These are phyloP conservation scores for Aschersonia sp. DNA, from an alignment of 2,329 filamentous ascomycete genomes.

Conservation along the genomic window DNA sequence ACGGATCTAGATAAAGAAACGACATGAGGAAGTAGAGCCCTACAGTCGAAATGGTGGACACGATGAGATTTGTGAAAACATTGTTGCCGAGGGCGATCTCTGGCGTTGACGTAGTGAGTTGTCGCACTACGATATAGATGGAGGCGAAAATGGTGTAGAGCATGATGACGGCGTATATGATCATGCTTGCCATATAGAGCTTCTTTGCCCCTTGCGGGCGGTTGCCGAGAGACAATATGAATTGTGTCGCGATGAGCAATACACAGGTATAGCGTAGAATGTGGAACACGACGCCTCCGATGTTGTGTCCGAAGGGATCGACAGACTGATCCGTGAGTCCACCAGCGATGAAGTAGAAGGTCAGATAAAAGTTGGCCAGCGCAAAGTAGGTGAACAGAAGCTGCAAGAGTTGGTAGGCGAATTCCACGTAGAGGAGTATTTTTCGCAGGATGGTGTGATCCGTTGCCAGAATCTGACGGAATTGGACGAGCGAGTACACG, in stretches of 20 bases:
- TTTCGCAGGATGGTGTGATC: constrained; percentile 87
- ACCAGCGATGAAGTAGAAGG: constrained; percentile 95
- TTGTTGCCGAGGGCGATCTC: constrained; percentile 59
- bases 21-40: constrained; percentile 95
- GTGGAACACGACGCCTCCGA: constrained; percentile 74
- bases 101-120: constrained; percentile 43
- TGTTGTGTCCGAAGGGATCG: constrained; percentile 83
- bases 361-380: constrained; percentile 96
- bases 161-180: constrained; percentile 92
- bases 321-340: constrained; percentile 65
- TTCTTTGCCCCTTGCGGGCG: constrained; percentile 88
- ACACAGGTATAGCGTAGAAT: constrained; percentile 75
- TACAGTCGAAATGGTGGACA: constrained; percentile 76
- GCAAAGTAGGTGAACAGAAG: constrained; percentile 96
- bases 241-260: constrained; percentile 83
- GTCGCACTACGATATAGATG: constrained; percentile 77
- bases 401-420: constrained; percentile 86
- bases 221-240: constrained; percentile 93
- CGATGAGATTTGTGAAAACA: constrained; percentile 87
- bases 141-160: constrained; percentile 82
- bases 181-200: constrained; percentile 76
- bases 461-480: constrained; percentile 81
- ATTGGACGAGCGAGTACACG: constrained; percentile 93
- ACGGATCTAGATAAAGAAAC: constrained; percentile 91
- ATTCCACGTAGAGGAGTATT: constrained; percentile 84